A percentile compares a stretch with the other conserved stretches of the same genome.
Evolutionary conservation across 805 yeast genomes (phyloP).

Genomic region (Ogataea paradorogensis): DNA sequence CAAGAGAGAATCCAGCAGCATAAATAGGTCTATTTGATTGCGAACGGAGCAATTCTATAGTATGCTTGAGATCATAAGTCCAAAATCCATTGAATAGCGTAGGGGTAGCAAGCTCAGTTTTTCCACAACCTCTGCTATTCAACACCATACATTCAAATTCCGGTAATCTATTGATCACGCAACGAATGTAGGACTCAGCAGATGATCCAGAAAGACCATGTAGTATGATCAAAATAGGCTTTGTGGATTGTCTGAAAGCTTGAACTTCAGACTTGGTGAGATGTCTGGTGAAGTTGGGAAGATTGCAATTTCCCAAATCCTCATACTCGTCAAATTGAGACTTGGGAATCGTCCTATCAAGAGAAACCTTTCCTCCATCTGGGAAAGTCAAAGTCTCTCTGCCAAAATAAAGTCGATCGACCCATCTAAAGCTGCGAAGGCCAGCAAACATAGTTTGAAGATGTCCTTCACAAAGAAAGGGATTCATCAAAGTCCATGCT

Average conservation of each 20-base stretch:
- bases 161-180: slow-evolving; percentile 41
- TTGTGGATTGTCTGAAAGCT: slow-evolving; percentile 27
- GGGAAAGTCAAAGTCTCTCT: slow-evolving; percentile 55
- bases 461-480: slow-evolving; percentile 66
- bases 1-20: slow-evolving; percentile 78
- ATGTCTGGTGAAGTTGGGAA: slow-evolving; percentile 54
- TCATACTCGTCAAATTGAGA: slow-evolving; percentile 32
- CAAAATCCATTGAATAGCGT: slow-evolving; percentile 67
- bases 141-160: slow-evolving; percentile 66
- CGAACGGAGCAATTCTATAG: slow-evolving; percentile 47
- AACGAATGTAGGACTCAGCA: slow-evolving; percentile 72
- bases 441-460: slow-evolving; percentile 75
- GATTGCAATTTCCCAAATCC: slow-evolving; percentile 5
- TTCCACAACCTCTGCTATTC: slow-evolving; percentile 75
- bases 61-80: slow-evolving; percentile 63
- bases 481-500: slow-evolving; percentile 55
- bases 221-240: slow-evolving; percentile 60
- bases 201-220: slow-evolving; percentile 88
- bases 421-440: slow-evolving; percentile 46
- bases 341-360: slow-evolving; percentile 59
- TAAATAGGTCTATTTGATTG: slow-evolving; percentile 62
- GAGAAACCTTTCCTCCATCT: slow-evolving; percentile 72
- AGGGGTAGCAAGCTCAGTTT: slow-evolving; percentile 65
- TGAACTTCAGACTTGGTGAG: slow-evolving; percentile 45
- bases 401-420: slow-evolving; percentile 66